Evolutionary conservation across 2,329 filamentous ascomycete species (phyloP).

Genomic region (Aspergillus amoenus): DNA sequence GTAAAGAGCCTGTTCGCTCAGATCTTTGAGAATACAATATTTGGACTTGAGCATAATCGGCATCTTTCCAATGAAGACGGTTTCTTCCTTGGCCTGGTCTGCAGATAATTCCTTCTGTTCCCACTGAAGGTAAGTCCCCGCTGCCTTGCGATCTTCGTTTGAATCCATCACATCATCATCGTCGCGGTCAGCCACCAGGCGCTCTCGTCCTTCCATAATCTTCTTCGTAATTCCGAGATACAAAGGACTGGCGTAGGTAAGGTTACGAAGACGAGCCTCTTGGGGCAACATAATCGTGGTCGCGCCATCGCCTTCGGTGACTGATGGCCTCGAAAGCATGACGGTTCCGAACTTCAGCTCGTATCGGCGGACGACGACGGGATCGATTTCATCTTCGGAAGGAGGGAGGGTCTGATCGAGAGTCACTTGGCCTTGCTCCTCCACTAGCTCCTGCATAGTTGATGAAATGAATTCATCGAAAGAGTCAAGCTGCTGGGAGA

Average conservation of each 20-base stretch:
- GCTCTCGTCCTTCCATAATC: constrained; percentile 78
- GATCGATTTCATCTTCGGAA: constrained; percentile 67
- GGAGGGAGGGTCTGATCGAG: constrained; percentile 88
- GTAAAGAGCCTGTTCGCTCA: constrained; percentile 83
- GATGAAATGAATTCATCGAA: constrained; percentile 96
- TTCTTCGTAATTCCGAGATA: constrained; percentile 87
- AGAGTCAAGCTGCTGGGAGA: constrained; percentile 96
- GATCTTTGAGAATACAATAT: constrained; percentile 83
- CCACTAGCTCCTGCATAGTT: constrained; percentile 91
- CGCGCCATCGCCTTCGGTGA: constrained; percentile 88
- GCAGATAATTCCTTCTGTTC: constrained; percentile 45
- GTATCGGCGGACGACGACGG: constrained; percentile 84
- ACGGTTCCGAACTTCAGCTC: constrained; percentile 93
- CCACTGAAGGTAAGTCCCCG: constrained; percentile 47
- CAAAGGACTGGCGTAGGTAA: constrained; percentile 91
- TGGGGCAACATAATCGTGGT: constrained; percentile 85
- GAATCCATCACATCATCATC: constrained; percentile 54
- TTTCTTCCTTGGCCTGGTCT: constrained; percentile 63
- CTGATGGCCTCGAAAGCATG: constrained; percentile 82
- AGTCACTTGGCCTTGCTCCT: constrained; percentile 88
- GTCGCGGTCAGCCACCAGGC: constrained; percentile 68
- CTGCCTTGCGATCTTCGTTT: constrained; percentile 49
- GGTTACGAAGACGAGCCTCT: constrained; percentile 90
- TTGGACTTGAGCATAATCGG: constrained; percentile 98
- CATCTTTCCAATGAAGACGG: constrained; percentile 90